Evolutionary conservation across 2,329 filamentous ascomycete species (phyloP).

Genomic region (Neurospora sp.): DNA sequence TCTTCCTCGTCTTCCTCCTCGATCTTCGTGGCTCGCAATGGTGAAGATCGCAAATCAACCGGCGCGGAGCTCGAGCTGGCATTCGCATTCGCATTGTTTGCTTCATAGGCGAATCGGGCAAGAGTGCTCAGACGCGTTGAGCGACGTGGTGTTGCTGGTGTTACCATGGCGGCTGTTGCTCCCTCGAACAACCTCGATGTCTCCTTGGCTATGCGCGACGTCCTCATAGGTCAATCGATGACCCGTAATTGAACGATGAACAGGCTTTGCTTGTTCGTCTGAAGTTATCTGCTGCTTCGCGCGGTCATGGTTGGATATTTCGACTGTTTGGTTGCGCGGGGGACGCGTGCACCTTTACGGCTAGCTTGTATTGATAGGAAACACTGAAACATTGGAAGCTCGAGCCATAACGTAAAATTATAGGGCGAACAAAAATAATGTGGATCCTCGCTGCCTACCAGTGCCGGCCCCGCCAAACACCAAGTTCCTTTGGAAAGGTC

Average conservation of each 20-base stretch:
- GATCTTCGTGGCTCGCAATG: conserved; percentile 12
- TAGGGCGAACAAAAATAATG: not conserved
- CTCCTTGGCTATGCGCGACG: conserved; percentile 48
- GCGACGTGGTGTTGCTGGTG: conserved; percentile 27
- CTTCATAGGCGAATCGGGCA: conserved; percentile 34
- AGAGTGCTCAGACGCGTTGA: conserved; percentile 37
- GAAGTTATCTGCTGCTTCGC: not conserved
- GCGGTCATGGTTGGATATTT: not conserved
- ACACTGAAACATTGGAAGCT: not conserved
- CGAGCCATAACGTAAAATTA: not conserved
- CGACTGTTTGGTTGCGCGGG: not conserved
- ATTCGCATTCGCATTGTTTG: conserved; percentile 15
- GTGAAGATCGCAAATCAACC: not conserved
- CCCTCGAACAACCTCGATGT: conserved; percentile 45
- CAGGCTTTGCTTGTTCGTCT: not conserved
- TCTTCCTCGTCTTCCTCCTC: conserved; percentile 7
- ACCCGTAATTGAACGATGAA: not conserved
- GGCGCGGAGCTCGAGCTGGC: not conserved
- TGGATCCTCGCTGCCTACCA: not conserved
- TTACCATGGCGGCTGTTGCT: conserved; percentile 19
- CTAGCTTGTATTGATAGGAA: not conserved
- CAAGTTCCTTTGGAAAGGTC: not conserved
- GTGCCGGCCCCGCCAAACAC: not conserved
- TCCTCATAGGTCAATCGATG: conserved; percentile 33
- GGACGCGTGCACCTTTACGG: not conserved